Conservation (phyloP, 2,329 filamentous ascomycete genomes). For the Epichloe gansuensis region DNA sequence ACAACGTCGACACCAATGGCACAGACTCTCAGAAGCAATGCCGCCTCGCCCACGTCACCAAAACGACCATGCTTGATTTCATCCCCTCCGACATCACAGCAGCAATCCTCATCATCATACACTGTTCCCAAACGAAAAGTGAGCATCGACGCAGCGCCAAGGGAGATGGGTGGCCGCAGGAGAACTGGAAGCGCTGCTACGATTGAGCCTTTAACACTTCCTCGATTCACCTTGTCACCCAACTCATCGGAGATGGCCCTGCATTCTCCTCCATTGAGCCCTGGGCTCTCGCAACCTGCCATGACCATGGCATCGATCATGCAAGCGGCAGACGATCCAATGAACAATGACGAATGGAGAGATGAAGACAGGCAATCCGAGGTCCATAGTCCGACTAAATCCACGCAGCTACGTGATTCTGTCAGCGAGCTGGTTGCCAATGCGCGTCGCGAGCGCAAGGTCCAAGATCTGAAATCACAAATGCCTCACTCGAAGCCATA, state of each 20-base stretch:
- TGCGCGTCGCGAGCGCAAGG: slow-evolving; percentile 83
- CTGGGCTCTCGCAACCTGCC: slow-evolving; percentile 19
- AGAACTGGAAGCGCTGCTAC: slow-evolving; percentile 28
- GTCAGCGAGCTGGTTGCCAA: slow-evolving; percentile 73
- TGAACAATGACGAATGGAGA: slow-evolving; percentile 16
- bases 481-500: slow-evolving; percentile 87
- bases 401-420: slow-evolving; percentile 41
- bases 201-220: slow-evolving; percentile 24
- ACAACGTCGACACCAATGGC: slow-evolving; percentile 12
- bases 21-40: slow-evolving; percentile 10
- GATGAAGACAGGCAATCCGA: slow-evolving; percentile 22
- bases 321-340: slow-evolving; percentile 41
- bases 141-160: slow-evolving; percentile 29
- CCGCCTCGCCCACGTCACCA: slow-evolving; percentile 13
- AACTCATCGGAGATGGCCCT: slow-evolving; percentile 19
- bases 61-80: slow-evolving; percentile 19
- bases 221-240: slow-evolving; percentile 21
- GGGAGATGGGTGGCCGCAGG: slow-evolving; percentile 24
- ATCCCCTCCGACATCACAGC: slow-evolving; percentile 25
- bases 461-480: slow-evolving; percentile 92
- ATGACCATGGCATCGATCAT: slow-evolving; percentile 44
- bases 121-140: slow-evolving; percentile 27
- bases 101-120: slow-evolving; percentile 10
- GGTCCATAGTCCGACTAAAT: slow-evolving; percentile 45
- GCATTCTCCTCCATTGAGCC: slow-evolving; percentile 24